phyloP scores from a whole-genome alignment of 2,329 filamentous ascomycete species.

The Fusarium sp. region DNA sequence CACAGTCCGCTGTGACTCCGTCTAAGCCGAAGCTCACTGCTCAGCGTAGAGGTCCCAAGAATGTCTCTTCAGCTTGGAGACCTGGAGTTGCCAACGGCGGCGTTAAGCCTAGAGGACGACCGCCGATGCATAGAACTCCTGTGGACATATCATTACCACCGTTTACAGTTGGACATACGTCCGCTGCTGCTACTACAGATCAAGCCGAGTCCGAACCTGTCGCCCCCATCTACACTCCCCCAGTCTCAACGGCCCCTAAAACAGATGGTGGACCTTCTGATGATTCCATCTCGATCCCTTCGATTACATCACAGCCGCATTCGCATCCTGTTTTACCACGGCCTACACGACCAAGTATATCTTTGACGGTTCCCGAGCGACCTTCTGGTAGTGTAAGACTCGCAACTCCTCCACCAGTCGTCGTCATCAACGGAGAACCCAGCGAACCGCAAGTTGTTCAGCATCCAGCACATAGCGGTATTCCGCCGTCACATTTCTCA shows the following conservation, averaged over 20 bases:
- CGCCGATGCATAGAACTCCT: conserved; percentile 73
- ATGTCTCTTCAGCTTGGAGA: conserved; percentile 92
- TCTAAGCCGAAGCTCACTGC: conserved; percentile 62
- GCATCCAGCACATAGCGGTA: conserved; percentile 7
- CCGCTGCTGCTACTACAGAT: not conserved
- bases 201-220: conserved; percentile 21
- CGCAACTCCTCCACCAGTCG: conserved; percentile 65
- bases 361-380: conserved; percentile 61
- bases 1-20: conserved; percentile 79
- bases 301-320: conserved; percentile 27
- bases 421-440: conserved; percentile 38
- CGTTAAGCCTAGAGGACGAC: conserved; percentile 82
- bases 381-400: conserved; percentile 70
- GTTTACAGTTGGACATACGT: conserved; percentile 22
- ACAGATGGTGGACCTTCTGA: conserved; percentile 6
- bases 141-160: conserved; percentile 62
- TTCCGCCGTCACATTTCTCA: conserved; percentile 29
- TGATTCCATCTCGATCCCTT: conserved; percentile 14
- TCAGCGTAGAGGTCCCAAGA: conserved; percentile 79
- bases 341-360: conserved; percentile 54
- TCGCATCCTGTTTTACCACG: conserved; percentile 33
- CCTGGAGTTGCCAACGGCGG: conserved; percentile 70
- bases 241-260: conserved; percentile 5
- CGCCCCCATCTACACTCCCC: conserved; percentile 13
- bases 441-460: conserved; percentile 1